Conservation (phyloP, 75 land plant genomes). For the Adiantum capillusveneris region DNA sequence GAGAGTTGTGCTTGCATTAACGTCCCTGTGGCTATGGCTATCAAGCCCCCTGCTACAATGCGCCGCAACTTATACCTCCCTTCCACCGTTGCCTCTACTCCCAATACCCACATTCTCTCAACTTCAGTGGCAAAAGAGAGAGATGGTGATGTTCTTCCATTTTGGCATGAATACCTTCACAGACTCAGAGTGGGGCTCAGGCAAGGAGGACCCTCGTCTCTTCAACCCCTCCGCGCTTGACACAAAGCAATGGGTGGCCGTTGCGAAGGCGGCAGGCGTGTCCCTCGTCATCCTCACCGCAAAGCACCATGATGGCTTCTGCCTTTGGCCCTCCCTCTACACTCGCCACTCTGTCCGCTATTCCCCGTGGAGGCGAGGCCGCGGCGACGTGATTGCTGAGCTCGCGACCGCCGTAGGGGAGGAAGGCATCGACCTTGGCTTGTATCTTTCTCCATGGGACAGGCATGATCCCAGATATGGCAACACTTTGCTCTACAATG, state of each 20-base stretch:
- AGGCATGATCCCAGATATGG: slow-evolving; percentile 79
- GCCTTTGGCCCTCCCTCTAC: slow-evolving; percentile 78
- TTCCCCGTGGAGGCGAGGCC: slow-evolving; percentile 56
- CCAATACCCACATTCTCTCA: neutral
- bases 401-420: slow-evolving; percentile 59
- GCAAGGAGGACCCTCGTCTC: slow-evolving; percentile 53
- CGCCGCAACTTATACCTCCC: no score
- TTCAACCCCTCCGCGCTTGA: slow-evolving; percentile 60
- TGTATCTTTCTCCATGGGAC: slow-evolving; percentile 95
- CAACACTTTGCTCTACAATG: slow-evolving; percentile 58
- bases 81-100: neutral
- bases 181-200: slow-evolving; percentile 80
- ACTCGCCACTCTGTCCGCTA: slow-evolving; percentile 68
- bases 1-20: no score
- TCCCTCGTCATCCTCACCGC: slow-evolving; percentile 71
- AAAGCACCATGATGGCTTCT: slow-evolving; percentile 93
- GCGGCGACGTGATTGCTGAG: slow-evolving; percentile 74
- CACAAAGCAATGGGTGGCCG: slow-evolving; percentile 66
- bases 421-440: slow-evolving; percentile 56
- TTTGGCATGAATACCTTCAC: slow-evolving; percentile 98
- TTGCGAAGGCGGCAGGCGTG: slow-evolving; percentile 66
- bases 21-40: no score
- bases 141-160: slow-evolving; percentile 34
- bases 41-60: no score
- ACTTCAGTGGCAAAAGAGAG: slow-evolving; percentile 8